Base-by-base conservation (phyloP, 1,139 yeast genomes). In the Candida tetrigidarum region DNA sequence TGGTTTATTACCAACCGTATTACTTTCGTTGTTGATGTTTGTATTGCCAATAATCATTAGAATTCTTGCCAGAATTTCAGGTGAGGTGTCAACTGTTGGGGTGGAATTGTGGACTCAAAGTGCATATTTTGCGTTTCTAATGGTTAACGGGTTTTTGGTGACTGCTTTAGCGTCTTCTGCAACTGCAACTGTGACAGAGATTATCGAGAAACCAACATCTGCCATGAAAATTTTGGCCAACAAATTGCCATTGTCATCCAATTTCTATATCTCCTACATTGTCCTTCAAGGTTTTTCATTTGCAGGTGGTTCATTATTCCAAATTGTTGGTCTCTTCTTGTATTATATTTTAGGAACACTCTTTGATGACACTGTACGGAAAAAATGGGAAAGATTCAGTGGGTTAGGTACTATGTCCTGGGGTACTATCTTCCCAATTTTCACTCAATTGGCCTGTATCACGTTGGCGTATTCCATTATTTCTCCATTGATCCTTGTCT, bases 351-450 rank as follows among this genome's bases (percentile, higher is more conserved):
- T 92, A 50, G 92, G 96, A 14, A 59, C 66, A 27, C 16, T 89
- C 11, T 71, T 92, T 42, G 98, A 93, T 59, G 71, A 69, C 40
- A 90, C 98, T 3, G 91, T 96, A 39, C 77, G 98, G 59, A 90
- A 90, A 77, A 87, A 86, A 69, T 91, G 88, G 87, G 72, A 61
- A 39, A 80, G 98, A 58, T 85, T 80, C 66, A 75, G 79, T 51
- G 74, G 74, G 2, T 69, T 93, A 52, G 81, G 84, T 9, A 60
- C 80, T 2, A 76, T 86, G 57, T 74, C 81, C 15, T 93, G 96
- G 96, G 99, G 99, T 50, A 87, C 96, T 1, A 73, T 83, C 2
- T 92, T 87, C 77, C 97, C 97, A 5, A 73, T 83, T 7, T 90
- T 86, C 68, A 84, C 96, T 39, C 83, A 86, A 62, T 80, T 92